Evolutionary conservation across 2,329 filamentous ascomycete genomes (phyloP), one percentile per base, ranked within the genome.

Genomic region (Colletotrichum lentis): DNA sequence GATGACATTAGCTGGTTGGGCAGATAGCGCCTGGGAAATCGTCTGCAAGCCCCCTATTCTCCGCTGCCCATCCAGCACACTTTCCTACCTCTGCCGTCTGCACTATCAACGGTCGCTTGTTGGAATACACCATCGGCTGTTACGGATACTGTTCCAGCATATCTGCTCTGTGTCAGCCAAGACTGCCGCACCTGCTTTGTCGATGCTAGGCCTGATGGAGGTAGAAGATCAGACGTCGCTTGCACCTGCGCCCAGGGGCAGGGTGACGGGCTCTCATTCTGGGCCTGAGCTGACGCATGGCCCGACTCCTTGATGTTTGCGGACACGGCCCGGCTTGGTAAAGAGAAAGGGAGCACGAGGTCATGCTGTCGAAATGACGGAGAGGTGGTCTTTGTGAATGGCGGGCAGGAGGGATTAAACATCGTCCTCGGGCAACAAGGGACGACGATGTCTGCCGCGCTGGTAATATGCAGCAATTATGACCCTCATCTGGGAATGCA

Each of bases 211-310:
- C n/a, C 8, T 41, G 43, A 37, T 44, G 57, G 58, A 37, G 35
- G 31, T 44, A 50, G 58, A 37, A 62, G 49, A 49, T 50, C 63
- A 62, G 63, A 66, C 50, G 50, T 62, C 52, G 63, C 44, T 41
- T 47, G 37, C 14, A 52, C 43, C 58, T 66, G n/a, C 46, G 20
- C 53, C 31, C 24, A 27, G 35, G 22, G 12, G 22, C 35, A 58
- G 27, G 24, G 41, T 11, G 16, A 12, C 4, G 22, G 55, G 37
- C 55, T 47, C 43, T 58, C 43, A n/a, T 31, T 31, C 7, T 31
- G 27, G n/a, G n/a, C 44, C 41, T 49, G 18, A 11, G 43, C 43
- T 27, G 43, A 39, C 27, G 43, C 31, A 39, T 49, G 31, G 24
- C 16, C 27, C 18, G 6, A 6, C 57, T 52, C 35, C 46, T 41